Percentiles rank a stretch among this genome's conserved stretches.
Conservation (phyloP, 345 rosid genomes). For the Salix purpurea region DNA sequence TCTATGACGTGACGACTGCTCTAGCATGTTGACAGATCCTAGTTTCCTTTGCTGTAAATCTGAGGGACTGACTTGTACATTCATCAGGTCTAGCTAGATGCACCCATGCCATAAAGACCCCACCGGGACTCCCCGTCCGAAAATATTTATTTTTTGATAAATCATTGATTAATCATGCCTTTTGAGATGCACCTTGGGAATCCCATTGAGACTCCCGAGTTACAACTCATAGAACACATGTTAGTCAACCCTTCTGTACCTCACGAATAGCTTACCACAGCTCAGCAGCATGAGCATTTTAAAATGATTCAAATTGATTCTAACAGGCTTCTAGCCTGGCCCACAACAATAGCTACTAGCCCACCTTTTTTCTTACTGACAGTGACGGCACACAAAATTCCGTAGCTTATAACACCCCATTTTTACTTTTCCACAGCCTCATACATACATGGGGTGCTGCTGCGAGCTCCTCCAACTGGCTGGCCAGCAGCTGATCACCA, state of each 20-base stretch:
- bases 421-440: too few relatives aligned
- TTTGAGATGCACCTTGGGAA: neutral
- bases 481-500: neutral
- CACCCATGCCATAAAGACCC: too few relatives aligned
- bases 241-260: conserved; percentile 25
- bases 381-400: conserved; percentile 10
- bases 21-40: neutral
- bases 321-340: conserved; percentile 29
- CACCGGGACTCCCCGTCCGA: too few relatives aligned
- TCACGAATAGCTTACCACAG: conserved; percentile 39
- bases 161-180: neutral
- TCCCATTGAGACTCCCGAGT: conserved; percentile 16
- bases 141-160: neutral
- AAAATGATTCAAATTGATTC: conserved; percentile 21
- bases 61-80: neutral
- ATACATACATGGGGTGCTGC: neutral
- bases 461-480: neutral
- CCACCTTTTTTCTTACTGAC: conserved; percentile 19
- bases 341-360: conserved; percentile 22
- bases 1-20: neutral
- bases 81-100: too few relatives aligned
- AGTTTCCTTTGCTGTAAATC: neutral
- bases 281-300: conserved; percentile 25
- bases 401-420: neutral
- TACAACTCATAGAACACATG: conserved; percentile 36